phyloP scores from a whole-genome alignment of 2,329 filamentous ascomycete genomes.

The Ophiostoma pallidulum region DNA sequence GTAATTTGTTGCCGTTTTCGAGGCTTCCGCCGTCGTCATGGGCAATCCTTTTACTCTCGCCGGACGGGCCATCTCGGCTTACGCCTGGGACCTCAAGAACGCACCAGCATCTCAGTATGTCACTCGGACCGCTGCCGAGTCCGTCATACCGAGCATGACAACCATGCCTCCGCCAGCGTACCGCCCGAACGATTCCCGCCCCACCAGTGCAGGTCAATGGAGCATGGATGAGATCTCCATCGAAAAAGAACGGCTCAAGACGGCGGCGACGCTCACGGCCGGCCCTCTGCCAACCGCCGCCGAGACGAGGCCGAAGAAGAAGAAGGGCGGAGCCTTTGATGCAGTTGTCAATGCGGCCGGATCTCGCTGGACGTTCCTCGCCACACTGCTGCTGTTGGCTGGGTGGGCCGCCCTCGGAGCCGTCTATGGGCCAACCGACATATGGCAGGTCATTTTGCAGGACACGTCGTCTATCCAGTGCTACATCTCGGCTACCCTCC shows the following conservation, averaged over 20 bases:
- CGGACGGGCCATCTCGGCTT: slow-evolving; percentile 9
- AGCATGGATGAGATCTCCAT: slow-evolving; percentile 11
- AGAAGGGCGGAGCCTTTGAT: slow-evolving; percentile 12
- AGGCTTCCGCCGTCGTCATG: not conserved
- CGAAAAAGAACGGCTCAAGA: slow-evolving; percentile 11
- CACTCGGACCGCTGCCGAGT: slow-evolving; percentile 13
- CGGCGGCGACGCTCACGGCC: not conserved
- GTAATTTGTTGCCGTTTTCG: too few relatives aligned
- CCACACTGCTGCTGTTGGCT: slow-evolving; percentile 24
- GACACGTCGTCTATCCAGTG: slow-evolving; percentile 28
- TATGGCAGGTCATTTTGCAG: slow-evolving; percentile 29
- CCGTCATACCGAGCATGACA: slow-evolving; percentile 15
- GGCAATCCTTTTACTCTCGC: slow-evolving; percentile 6
- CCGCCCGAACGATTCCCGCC: not conserved
- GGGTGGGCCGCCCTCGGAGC: slow-evolving; percentile 25
- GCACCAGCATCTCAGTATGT: slow-evolving; percentile 17
- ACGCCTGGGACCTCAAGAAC: slow-evolving; percentile 14
- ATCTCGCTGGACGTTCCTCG: slow-evolving; percentile 18
- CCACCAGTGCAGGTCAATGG: not conserved
- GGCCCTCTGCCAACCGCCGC: not conserved
- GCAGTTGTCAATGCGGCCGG: slow-evolving; percentile 16
- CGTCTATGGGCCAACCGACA: slow-evolving; percentile 23
- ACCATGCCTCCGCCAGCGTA: slow-evolving; percentile 13
- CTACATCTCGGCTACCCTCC: slow-evolving; percentile 29
- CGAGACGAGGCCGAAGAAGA: not conserved